Evolutionary conservation across 1,139 yeast genomes (phyloP), one percentile per base, ranked within the genome.

Genomic region (Nakaseomyces nivariensis): DNA sequence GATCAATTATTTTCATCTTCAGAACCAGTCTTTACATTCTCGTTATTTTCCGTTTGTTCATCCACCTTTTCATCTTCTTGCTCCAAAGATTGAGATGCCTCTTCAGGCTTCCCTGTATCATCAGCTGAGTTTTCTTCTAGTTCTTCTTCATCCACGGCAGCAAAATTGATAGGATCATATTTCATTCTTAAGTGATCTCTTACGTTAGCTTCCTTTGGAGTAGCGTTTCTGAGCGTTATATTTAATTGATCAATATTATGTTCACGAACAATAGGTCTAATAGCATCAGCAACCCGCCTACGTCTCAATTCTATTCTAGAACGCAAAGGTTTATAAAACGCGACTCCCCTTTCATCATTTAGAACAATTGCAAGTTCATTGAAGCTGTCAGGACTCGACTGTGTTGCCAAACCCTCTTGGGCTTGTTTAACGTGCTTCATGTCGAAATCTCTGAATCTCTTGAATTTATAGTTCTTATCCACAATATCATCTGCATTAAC

Each of bases 301-400:
- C 90, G 84, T 70, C 85, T 87, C 63, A 92, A 77, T 58, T 84
- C 94, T 46, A 88, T 77, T 58, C 83, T 81, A 36, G 94, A 90
- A 11, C 79, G 74, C 27, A 90, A 72, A 8, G 97, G 96, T 53
- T 84, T 79, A 66, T 85, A 92, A 58, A 75, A 77, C 1, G 90
- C 92, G 44, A 75, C 74, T 40, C 81, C 74, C 54, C 76, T 77
- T 43, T 74, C 75, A 37, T 72, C 73, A 53, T 78, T 78, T 55
- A 79, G 72, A 31, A 77, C 72, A 36, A 82, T 63, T 0, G 78
- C 77, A 48, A 82, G 68, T 56, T 83, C 89, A 34, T 83, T 78
- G 25, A 72, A 69, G 53, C 76, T 71, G 45, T 72, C 69, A 5
- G 47, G 40, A 46, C 46, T 45, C 2, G 17, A n/a, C n/a, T 27